These are phyloP conservation scores for Neurospora sp. DNA, from an alignment of 495 filamentous ascomycete species.

Conservation along the genomic window DNA sequence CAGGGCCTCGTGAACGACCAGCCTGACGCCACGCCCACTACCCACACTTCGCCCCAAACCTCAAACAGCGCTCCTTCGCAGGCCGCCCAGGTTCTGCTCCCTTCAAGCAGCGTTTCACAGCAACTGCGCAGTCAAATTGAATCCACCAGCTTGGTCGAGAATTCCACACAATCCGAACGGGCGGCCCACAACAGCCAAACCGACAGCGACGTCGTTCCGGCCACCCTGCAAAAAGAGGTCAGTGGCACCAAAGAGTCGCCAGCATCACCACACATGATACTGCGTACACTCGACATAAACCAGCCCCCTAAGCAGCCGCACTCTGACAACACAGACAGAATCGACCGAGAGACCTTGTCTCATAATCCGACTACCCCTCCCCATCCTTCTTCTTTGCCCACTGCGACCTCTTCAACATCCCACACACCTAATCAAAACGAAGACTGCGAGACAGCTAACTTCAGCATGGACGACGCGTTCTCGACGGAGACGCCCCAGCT, in stretches of 20 bases:
- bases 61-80: conserved; percentile 8
- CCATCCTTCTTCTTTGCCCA: neutral
- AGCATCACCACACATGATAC: neutral
- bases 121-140: conserved; percentile 15
- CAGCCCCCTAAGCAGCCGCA: neutral
- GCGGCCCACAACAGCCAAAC: neutral
- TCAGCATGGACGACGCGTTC: neutral
- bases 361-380: neutral
- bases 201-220: conserved; percentile 12
- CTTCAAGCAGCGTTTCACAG: conserved; percentile 12
- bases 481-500: neutral
- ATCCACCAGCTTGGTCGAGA: neutral
- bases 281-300: neutral
- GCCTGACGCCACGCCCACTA: neutral
- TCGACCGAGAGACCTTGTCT: neutral
- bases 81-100: conserved; percentile 20
- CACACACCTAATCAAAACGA: neutral
- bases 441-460: neutral
- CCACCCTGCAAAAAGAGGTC: conserved; percentile 6
- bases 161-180: neutral
- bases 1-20: neutral
- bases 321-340: neutral
- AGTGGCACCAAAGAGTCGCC: neutral
- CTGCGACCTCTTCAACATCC: neutral
- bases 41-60: neutral